Evolutionary conservation across 2,329 filamentous ascomycete genomes (phyloP).

Genomic region (Phaeosphaeria sp.): DNA sequence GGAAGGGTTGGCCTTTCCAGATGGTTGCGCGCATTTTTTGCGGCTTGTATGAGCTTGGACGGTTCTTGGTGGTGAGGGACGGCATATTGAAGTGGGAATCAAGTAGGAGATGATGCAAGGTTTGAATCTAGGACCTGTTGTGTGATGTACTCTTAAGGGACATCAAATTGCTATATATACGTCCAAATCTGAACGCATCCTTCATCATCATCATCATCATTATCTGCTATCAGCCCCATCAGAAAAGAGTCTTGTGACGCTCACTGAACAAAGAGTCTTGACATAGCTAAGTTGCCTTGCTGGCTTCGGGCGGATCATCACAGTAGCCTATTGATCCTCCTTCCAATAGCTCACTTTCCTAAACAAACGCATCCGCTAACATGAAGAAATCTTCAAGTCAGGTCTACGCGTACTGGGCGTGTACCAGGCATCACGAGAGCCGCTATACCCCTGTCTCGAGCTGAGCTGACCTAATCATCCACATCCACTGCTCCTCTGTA

Average conservation of each 20-base stretch:
- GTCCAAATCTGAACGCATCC: too few species aligned
- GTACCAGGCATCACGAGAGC: background rate
- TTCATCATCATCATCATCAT: too few species aligned
- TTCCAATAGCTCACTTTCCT: background rate
- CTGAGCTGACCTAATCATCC: background rate
- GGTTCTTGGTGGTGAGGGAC: background rate
- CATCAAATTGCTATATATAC: too few species aligned
- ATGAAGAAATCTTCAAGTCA: background rate
- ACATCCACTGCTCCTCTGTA: background rate
- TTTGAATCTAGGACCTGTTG: background rate
- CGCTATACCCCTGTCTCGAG: background rate
- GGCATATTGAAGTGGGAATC: background rate
- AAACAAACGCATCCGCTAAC: background rate
- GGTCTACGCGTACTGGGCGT: background rate
- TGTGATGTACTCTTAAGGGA: background rate
- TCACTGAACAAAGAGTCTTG: too few species aligned
- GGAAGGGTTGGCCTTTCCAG: constrained; percentile 15
- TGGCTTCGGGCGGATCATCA: background rate
- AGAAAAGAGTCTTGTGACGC: too few species aligned
- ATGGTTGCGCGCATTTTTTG: background rate
- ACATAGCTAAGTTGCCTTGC: too few species aligned
- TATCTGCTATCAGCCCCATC: too few species aligned
- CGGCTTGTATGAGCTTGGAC: background rate
- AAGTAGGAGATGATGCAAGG: background rate
- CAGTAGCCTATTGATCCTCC: background rate